Evolutionary conservation across 129 eudicot species (phyloP), one percentile per base, ranked within the genome.

Genomic region (Oenanthe sinensis): DNA sequence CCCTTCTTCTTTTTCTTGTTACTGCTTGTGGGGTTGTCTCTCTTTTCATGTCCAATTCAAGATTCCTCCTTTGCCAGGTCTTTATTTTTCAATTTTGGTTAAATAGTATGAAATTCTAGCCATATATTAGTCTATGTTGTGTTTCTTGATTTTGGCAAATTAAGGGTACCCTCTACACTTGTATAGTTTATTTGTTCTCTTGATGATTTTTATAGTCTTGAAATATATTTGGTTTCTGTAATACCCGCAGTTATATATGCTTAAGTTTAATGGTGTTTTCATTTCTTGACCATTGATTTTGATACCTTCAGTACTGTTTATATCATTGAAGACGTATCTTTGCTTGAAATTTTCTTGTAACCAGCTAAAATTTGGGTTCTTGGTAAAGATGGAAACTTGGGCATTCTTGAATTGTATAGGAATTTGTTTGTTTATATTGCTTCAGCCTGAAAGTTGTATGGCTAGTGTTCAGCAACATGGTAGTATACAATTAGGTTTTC

Each of bases 391-490:
- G 97, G 87, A 76, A 47, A 79, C 75, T 75, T 83, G 86, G 86
- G 81, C 71, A 28, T 85, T 83, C 48, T 75, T 81, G 19, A 78
- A 58, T 69, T 42, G 84, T 30, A 14, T 55, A 22, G 72, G 77
- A 22, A 11, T 82, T 33, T 78, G 58, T 79, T 81, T 83, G 80
- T 22, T 80, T 43, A 33, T 87, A 37, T 85, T 89, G 79, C 79
- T 85, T 63, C 60, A 81, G 58, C 76, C 84, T 58, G 75, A 85
- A 79, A 75, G 78, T 17, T 88, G 93, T 77, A 33, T 33, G 75
- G 83, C 91, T 37, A 88, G 96, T 81, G 69, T 90, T 77, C 90
- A 77, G 79, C 73, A 42, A 50, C 77, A 68, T 24, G 93, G 84
- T 78, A 79, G 71, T 73, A 28, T 94, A 82, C 71, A 22, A 48